Conservation (phyloP, 371 early-diverging fungal species). For the Syncephalastrum monosporum region DNA sequence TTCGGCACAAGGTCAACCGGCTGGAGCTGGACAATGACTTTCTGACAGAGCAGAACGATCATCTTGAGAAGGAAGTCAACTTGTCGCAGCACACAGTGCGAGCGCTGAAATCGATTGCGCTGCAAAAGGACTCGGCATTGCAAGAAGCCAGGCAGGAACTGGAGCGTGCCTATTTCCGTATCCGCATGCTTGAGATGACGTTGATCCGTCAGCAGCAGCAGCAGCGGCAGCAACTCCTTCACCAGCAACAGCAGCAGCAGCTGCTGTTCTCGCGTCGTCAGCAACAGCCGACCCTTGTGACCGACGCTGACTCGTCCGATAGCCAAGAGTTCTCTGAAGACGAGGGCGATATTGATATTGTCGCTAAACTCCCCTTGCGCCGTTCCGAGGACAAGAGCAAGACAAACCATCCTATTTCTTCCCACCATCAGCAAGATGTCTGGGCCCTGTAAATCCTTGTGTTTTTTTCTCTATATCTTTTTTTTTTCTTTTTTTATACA, state of each 20-base stretch:
- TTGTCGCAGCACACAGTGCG: constrained; percentile 45
- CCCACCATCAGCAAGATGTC: no score
- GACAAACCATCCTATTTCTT: no score
- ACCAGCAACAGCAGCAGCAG: constrained; percentile 9
- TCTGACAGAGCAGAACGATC: constrained; percentile 41
- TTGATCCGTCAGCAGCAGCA: constrained; percentile 27
- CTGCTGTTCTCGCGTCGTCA: background rate
- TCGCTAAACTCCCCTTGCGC: no score
- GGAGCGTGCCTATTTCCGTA: constrained; percentile 46
- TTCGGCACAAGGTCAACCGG: constrained; percentile 16
- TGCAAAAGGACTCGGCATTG: constrained; percentile 35
- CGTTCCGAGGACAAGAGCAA: no score
- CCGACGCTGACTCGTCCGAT: constrained; percentile 11
- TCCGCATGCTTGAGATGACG: constrained; percentile 30
- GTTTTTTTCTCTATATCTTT: no score
- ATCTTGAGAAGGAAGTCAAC: constrained; percentile 36
- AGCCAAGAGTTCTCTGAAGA: constrained; percentile 16
- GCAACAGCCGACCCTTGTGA: constrained; percentile 10
- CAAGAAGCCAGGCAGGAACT: constrained; percentile 51
- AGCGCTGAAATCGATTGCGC: constrained; percentile 39
- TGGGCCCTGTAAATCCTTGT: no score
- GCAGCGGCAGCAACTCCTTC: constrained; percentile 9
- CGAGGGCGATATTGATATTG: constrained; percentile 2
- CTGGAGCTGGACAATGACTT: constrained; percentile 45
- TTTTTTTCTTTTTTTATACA: no score